Percentiles rank a stretch among this genome's conserved stretches.
phyloP scores from a whole-genome alignment of 441 rosid genomes.

The Omphalea diandra region DNA sequence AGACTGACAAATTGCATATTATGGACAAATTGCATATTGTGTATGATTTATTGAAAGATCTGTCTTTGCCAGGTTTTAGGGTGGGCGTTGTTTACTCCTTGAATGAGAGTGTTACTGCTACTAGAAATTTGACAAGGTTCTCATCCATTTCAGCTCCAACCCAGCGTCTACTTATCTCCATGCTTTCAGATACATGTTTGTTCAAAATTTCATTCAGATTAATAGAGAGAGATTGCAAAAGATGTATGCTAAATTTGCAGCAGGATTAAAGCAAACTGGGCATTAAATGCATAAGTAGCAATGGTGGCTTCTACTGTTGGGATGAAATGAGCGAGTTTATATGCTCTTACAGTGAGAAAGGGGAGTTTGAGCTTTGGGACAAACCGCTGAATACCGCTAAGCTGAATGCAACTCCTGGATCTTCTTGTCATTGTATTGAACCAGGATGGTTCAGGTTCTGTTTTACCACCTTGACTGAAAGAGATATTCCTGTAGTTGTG shows the following conservation, averaged over 20 bases:
- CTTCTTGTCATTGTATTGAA: slow-evolving; percentile 89
- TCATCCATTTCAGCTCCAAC: slow-evolving; percentile 67
- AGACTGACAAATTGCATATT: no score
- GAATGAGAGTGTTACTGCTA: slow-evolving; percentile 55
- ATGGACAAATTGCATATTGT: slow-evolving; percentile 77
- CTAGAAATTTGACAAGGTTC: slow-evolving; percentile 60
- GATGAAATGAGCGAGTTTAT: slow-evolving; percentile 79
- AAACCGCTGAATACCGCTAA: slow-evolving; percentile 65
- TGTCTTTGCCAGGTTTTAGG: slow-evolving; percentile 67
- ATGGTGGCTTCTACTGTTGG: slow-evolving; percentile 83
- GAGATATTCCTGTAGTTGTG: slow-evolving; percentile 57
- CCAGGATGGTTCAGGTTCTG: slow-evolving; percentile 90
- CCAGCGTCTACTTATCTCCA: slow-evolving; percentile 54
- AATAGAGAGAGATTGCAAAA: slow-evolving; percentile 54
- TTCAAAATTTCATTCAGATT: slow-evolving; percentile 39
- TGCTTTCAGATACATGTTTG: slow-evolving; percentile 55
- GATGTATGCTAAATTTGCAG: slow-evolving; percentile 36
- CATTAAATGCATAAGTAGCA: slow-evolving; percentile 49
- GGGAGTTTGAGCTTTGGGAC: slow-evolving; percentile 88
- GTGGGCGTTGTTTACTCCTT: slow-evolving; percentile 66
- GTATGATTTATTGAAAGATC: slow-evolving; percentile 63
- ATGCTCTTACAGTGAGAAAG: slow-evolving; percentile 73
- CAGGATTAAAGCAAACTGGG: slow-evolving; percentile 65
- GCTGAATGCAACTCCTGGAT: slow-evolving; percentile 79
- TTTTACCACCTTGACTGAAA: slow-evolving; percentile 59